A percentile compares a stretch with the other conserved stretches of the same genome.
phyloP scores from a whole-genome alignment of 2,329 filamentous ascomycete genomes.

The Penicillium crustosum region DNA sequence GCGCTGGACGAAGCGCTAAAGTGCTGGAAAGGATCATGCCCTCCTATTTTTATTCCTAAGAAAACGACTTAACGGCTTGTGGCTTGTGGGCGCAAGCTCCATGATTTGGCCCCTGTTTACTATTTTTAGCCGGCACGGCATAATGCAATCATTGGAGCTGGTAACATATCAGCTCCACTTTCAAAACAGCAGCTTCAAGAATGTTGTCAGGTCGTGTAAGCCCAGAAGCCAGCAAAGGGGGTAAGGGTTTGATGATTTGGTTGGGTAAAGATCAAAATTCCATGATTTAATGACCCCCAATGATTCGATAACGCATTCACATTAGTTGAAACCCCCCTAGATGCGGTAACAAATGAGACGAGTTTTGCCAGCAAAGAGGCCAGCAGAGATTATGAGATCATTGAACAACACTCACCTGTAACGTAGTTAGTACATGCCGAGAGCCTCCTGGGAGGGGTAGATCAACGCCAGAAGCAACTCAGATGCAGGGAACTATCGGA shows the following conservation, averaged over 20 bases:
- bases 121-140: slow-evolving; percentile 6
- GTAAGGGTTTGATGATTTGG: neutral
- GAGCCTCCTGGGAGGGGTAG: neutral
- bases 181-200: slow-evolving; percentile 2
- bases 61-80: neutral
- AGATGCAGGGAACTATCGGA: slow-evolving; percentile 6
- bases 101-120: slow-evolving; percentile 1
- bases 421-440: neutral
- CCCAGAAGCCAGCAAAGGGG: slow-evolving; percentile 1
- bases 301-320: neutral
- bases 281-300: neutral
- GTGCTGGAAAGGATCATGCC: neutral
- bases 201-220: slow-evolving; percentile 7
- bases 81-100: slow-evolving; percentile 1
- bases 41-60: neutral
- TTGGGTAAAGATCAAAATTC: neutral
- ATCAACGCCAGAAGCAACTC: neutral
- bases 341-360: neutral
- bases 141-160: neutral
- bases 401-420: neutral
- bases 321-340: neutral
- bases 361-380: neutral
- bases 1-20: neutral
- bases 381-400: neutral
- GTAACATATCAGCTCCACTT: slow-evolving; percentile 5